phyloP scores from a whole-genome alignment of 345 rosid genomes.

The Dipteronia sinensis region DNA sequence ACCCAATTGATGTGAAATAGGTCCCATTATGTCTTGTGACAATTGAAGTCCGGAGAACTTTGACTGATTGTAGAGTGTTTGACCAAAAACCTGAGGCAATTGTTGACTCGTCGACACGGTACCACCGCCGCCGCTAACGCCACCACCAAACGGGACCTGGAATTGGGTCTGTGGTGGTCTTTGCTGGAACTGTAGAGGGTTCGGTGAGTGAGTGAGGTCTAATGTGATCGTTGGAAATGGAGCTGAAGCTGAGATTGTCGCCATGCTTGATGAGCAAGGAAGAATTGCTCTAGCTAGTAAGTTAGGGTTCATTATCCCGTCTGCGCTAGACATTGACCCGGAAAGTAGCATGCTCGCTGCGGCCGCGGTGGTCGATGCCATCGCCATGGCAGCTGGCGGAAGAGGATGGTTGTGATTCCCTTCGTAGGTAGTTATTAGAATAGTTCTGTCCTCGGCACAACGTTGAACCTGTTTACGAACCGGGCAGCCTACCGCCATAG shows the following conservation, averaged over 20 bases:
- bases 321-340: conserved; percentile 91
- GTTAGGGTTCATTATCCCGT: conserved; percentile 84
- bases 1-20: conserved; percentile 32
- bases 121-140: conserved; percentile 8
- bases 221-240: conserved; percentile 94
- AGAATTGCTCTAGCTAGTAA: conserved; percentile 82
- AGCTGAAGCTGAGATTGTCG: conserved; percentile 94
- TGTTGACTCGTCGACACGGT: conserved; percentile 27
- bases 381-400: conserved; percentile 89
- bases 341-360: conserved; percentile 92
- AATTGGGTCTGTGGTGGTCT: conserved; percentile 39
- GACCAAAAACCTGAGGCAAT: conserved; percentile 69
- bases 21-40: conserved; percentile 46
- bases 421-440: conserved; percentile 89
- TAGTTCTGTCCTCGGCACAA: conserved; percentile 85
- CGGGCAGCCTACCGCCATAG: conserved; percentile 91
- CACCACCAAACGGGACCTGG: conserved; percentile 26
- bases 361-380: conserved; percentile 92
- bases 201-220: conserved; percentile 83
- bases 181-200: conserved; percentile 50
- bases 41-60: conserved; percentile 88
- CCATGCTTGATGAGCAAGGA: conserved; percentile 89
- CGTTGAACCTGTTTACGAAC: conserved; percentile 99
- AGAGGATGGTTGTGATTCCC: conserved; percentile 94
- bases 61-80: conserved; percentile 75